Evolutionary conservation across 1,284 basidiomycete species (phyloP), one percentile per base, ranked within the genome.

Genomic region (Coniferiporia weirii): DNA sequence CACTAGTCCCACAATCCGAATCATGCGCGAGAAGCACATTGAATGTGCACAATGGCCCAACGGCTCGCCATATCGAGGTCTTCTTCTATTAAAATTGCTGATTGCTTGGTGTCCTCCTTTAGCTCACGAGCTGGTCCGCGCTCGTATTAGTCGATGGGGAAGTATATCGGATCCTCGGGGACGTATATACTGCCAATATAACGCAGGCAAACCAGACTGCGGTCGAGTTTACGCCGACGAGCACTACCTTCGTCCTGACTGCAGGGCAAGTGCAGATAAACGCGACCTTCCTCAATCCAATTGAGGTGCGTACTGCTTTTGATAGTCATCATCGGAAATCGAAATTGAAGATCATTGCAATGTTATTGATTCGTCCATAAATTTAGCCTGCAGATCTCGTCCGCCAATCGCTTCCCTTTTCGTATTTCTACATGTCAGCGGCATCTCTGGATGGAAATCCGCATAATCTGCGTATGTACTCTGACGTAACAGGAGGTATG

Each of bases 341-440:
- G 38, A 44, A 8, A 13, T 32, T 38, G 12, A 53, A 53, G 7
- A 13, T n/a, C n/a, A n/a, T n/a, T n/a, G n/a, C n/a, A n/a, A n/a
- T n/a, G n/a, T n/a, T n/a, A n/a, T n/a, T n/a, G n/a, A n/a, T n/a
- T n/a, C n/a, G n/a, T n/a, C n/a, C n/a, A n/a, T 19, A 17, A 13
- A 22, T 40, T 9, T 40, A 57, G 57, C 61, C 61, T 12, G 56
- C 36, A 19, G 61, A 70, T 59, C 44, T 65, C 38, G 55, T 67
- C 27, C 60, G 62, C 19, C 65, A 70, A 61, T 68, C 66, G 36
- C 27, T 68, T 10, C 64, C 66, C 32, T 65, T 66, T 56, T 59
- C 67, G 32, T 66, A 71, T 57, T 48, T 68, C 59, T 43, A 60
- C 35, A 48, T 70, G 52, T 62, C 58, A 5, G 66, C 63, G 15